Evolutionary conservation across 176 grass and related monocot genomes (phyloP), one percentile per base, ranked within the genome.

Genomic region (Oropetium thomaeum): DNA sequence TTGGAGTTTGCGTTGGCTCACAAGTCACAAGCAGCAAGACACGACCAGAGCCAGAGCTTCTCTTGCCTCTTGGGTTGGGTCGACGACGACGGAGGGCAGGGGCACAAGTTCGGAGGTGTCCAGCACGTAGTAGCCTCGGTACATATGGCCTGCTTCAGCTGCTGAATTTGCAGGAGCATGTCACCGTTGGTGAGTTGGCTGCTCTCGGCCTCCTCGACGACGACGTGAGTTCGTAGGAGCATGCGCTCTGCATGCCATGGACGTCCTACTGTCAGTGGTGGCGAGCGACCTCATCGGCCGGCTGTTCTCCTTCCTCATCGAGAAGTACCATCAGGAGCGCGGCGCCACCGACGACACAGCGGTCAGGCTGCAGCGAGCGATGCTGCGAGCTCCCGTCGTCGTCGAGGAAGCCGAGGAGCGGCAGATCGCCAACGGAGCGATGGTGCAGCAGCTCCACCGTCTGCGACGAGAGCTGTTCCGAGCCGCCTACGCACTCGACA

Each of bases 391-490:
- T 9, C 40, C 41, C 20, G 55, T 11, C 54, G 15, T 80, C 29
- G 14, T 62, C 5, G 78, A 80, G 54, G 78, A 80, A 12, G 66
- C 78, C 28, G 41, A 71, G 29, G 67, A n/a, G n/a, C 40, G 66
- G 41, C 67, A 62, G 1, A 15, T 80, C 67, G 33, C 67, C 22
- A 71, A 38, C 67, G 40, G 23, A 3, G 55, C n/a, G 9, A 80
- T 80, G 78, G 30, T 51, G 15, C 29, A 38, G 55, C 78, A 49
- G 67, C 67, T 80, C 78, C 5, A 0, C 41, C 19, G n/a, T 29
- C 67, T 80, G 5, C 61, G 28, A 31, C 12, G 2, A 1, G 5
- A 49, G 5, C 19, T 80, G 67, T 71, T n/a, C 22, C 66, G 66
- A 0, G 78, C 14, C 13, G 7, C 12, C 22, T 48, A 62, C 29